Evolutionary conservation across 768 basidiomycete species (phyloP), one percentile per base, ranked within the genome.

Genomic region (Psilocybe tampanensis): DNA sequence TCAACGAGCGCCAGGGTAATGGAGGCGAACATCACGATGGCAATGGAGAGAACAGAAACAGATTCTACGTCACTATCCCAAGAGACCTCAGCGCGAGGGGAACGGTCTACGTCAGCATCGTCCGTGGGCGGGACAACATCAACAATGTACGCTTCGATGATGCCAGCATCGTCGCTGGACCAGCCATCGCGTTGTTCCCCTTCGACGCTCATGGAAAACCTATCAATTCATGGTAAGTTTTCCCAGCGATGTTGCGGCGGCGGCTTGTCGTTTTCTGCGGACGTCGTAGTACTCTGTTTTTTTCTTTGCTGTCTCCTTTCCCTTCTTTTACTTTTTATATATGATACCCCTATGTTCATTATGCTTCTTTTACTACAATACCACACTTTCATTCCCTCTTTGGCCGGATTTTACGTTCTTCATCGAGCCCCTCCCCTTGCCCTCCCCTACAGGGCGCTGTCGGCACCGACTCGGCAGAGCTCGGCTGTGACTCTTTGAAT

Each of bases 131-230:
- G 26, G 50, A 62, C 11, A 52, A 55, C n/a, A 61, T 64, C 49
- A 48, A 51, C 11, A 64, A 62, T 23, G 58, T 63, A 9, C 44
- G 36, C 15, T 44, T 62, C 72, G 71, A 58, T 57, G 71, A 85
- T 54, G 73, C 74, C 26, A 80, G 71, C 56, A 82, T 79, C 23
- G 68, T 89, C 34, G 86, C 85, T 34, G 87, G 87, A 2, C 84
- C 83, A 8, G 72, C 78, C 17, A 73, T 86, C 61, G 61, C 80
- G 24, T 64, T 64, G 41, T 78, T 82, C 64, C 65, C 67, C 24
- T 80, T 69, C 49, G 69, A 72, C 52, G 53, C 58, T 2, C 36
- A 54, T 18, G 51, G 54, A 2, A 48, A 47, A 3, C 47, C 47
- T n/a, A 47, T 48, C 22, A 15, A 29, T 13, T 13, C n/a, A n/a